These are phyloP conservation scores for Yarrowia yakushimensis DNA, from an alignment of 805 yeast genomes.

Conservation along the genomic window DNA sequence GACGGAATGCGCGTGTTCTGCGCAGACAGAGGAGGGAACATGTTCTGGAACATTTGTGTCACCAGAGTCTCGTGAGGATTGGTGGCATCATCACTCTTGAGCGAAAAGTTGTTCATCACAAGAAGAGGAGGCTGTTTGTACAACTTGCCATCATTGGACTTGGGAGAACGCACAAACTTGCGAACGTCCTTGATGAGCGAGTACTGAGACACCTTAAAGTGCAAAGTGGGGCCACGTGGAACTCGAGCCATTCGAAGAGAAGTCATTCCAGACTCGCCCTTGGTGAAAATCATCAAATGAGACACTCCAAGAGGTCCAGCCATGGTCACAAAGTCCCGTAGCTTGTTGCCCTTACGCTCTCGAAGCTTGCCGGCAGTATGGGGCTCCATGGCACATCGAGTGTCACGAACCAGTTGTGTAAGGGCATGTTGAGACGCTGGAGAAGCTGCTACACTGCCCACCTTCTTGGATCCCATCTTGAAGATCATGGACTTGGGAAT, in stretches of 20 bases:
- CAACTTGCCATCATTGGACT: conserved; percentile 56
- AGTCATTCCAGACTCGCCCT: conserved; percentile 72
- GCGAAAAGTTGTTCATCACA: conserved; percentile 84
- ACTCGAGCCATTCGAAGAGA: conserved; percentile 79
- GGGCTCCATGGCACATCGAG: conserved; percentile 90
- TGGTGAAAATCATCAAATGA: conserved; percentile 83
- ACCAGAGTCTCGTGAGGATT: conserved; percentile 68
- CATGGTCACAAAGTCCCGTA: conserved; percentile 96
- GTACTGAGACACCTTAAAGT: conserved; percentile 73
- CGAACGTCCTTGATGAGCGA: conserved; percentile 79
- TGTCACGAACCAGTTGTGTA: conserved; percentile 79
- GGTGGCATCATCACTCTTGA: conserved; percentile 56
- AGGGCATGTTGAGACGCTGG: conserved; percentile 59
- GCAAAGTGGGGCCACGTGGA: conserved; percentile 92
- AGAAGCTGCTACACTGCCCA: conserved; percentile 40
- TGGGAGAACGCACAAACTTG: conserved; percentile 68
- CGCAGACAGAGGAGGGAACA: conserved; percentile 94
- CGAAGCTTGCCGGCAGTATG: conserved; percentile 86
- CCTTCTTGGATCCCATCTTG: conserved; percentile 65
- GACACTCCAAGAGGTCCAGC: conserved; percentile 94
- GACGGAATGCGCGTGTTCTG: conserved; percentile 67
- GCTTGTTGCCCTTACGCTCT: conserved; percentile 81
- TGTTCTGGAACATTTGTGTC: conserved; percentile 87
- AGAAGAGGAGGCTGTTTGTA: conserved; percentile 78
- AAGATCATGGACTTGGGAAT: conserved; percentile 94